phyloP scores from a whole-genome alignment of 345 rosid species.

The Euclidium syriacum region DNA sequence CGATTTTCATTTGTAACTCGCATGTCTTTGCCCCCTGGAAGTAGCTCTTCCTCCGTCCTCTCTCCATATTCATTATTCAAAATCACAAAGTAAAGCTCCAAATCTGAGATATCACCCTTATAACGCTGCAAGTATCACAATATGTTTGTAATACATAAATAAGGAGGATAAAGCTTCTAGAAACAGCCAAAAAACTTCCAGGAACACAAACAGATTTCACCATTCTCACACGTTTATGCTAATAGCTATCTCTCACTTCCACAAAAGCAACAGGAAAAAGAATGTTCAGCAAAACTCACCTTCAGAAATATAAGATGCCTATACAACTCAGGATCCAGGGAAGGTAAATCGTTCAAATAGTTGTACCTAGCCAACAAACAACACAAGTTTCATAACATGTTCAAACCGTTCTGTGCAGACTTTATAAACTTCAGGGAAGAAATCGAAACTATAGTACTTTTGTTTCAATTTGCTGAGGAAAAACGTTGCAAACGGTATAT shows the following conservation, averaged over 20 bases:
- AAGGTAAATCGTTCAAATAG: conserved; percentile 93
- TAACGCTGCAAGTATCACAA: conserved; percentile 55
- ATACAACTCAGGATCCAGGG: conserved; percentile 91
- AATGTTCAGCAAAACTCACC: conserved; percentile 38
- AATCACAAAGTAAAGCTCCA: conserved; percentile 90
- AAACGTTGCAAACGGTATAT: conserved; percentile 97
- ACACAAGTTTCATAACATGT: conserved; percentile 6
- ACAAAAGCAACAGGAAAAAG: conserved; percentile 7
- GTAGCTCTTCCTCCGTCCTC: conserved; percentile 90
- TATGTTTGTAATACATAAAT: neutral
- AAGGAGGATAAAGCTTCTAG: neutral
- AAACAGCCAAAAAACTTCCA: neutral
- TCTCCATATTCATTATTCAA: conserved; percentile 97
- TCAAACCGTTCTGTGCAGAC: conserved; percentile 1
- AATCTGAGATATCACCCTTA: conserved; percentile 68
- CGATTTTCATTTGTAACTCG: conserved; percentile 89
- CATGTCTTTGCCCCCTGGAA: conserved; percentile 74
- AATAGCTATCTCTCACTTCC: conserved; percentile 8
- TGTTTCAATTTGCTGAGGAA: conserved; percentile 97
- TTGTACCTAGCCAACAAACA: conserved; percentile 56
- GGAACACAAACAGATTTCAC: neutral
- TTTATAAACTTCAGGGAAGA: conserved; percentile 2
- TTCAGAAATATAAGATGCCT: conserved; percentile 95
- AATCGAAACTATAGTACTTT: conserved; percentile 44
- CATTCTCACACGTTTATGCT: conserved; percentile 1